Evolutionary conservation across 768 basidiomycete species (phyloP).

Genomic region (Hericium coralloides): DNA sequence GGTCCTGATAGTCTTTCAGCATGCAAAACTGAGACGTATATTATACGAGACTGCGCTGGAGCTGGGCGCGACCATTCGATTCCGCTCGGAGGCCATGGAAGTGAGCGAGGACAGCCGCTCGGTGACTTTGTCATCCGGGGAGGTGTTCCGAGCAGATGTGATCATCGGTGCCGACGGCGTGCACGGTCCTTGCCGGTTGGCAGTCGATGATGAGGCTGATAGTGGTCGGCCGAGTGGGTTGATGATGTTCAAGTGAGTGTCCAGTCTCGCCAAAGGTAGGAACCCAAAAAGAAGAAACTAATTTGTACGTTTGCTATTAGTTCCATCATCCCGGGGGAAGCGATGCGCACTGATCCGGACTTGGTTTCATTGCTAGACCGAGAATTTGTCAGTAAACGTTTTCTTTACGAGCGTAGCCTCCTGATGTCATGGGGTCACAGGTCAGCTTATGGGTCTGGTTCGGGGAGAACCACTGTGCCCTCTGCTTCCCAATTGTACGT

Average conservation of each 20-base stretch:
- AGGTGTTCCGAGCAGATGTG: constrained; percentile 23
- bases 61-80: constrained; percentile 19
- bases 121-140: constrained; percentile 22
- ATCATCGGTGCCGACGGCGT: constrained; percentile 30
- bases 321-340: constrained; percentile 11
- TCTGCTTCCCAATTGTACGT: constrained; percentile 13
- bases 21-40: constrained; percentile 23
- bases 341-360: constrained; percentile 9
- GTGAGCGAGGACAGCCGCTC: constrained; percentile 17
- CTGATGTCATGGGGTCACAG: not conserved
- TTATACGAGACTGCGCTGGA: constrained; percentile 21
- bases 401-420: not conserved
- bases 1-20: constrained; percentile 14
- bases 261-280: not conserved
- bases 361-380: constrained; percentile 5
- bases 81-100: constrained; percentile 19
- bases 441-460: constrained; percentile 12
- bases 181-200: constrained; percentile 16
- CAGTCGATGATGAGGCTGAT: constrained; percentile 10
- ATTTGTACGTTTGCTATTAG: not conserved
- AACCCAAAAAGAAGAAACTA: too few species aligned
- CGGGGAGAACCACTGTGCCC: constrained; percentile 11
- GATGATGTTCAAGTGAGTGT: constrained; percentile 21
- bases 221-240: constrained; percentile 13
- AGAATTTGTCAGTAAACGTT: constrained; percentile 4